These are phyloP conservation scores for Tetragonia tetragonoides DNA, from an alignment of 148 eudicot species.

Conservation along the genomic window DNA sequence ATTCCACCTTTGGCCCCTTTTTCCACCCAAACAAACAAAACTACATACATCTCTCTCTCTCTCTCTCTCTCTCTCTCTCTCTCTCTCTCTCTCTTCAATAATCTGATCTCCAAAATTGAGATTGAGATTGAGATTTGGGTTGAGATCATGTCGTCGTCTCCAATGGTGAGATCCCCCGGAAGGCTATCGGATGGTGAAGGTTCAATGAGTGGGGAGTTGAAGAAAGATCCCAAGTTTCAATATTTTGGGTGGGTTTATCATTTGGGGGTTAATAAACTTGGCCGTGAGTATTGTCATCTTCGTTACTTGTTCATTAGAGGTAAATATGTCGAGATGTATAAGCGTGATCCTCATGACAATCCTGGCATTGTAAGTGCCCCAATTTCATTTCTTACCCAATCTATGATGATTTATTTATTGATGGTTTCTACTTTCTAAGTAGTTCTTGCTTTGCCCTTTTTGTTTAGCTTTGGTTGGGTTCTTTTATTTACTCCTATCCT, in stretches of 20 bases:
- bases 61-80: not conserved
- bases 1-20: too few species aligned
- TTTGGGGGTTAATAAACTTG: constrained; percentile 72
- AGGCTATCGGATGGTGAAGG: constrained; percentile 29
- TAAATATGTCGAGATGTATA: constrained; percentile 80
- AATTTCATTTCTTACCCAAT: not conserved
- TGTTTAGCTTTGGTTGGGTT: not conserved
- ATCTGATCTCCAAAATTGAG: not conserved
- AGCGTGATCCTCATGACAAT: constrained; percentile 74
- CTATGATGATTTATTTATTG: not conserved
- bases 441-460: too few species aligned
- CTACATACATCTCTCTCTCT: not conserved
- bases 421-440: not conserved
- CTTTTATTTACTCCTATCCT: too few species aligned
- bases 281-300: constrained; percentile 71
- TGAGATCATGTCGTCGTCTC: not conserved
- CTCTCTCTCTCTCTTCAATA: not conserved
- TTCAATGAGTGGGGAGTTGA: constrained; percentile 23
- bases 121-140: not conserved
- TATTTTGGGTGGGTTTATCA: constrained; percentile 90
- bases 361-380: constrained; percentile 57
- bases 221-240: constrained; percentile 40
- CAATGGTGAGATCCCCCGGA: constrained; percentile 9
- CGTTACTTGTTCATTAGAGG: constrained; percentile 71
- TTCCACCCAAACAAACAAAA: too few species aligned